A percentile compares a stretch with the other conserved stretches of the same genome.
These are phyloP conservation scores for Quercus ilex DNA, from an alignment of 306 rosid species.

Conservation along the genomic window DNA sequence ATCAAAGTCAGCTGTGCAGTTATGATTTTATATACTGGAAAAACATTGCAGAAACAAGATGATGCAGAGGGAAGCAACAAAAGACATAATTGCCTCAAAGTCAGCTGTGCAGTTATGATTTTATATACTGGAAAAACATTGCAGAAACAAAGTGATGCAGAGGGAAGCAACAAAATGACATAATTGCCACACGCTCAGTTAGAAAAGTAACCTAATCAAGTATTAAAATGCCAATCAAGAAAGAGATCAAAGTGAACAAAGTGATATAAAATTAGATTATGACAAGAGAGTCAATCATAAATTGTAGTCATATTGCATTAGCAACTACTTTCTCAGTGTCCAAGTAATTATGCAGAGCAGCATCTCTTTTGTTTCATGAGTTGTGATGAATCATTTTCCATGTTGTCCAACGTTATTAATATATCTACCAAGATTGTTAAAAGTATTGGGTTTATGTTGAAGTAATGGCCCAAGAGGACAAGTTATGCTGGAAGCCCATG, in stretches of 20 bases:
- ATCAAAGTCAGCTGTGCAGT: slow-evolving; percentile 8
- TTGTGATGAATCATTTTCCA: too few relatives aligned
- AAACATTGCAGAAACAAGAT: neutral
- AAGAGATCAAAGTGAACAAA: neutral
- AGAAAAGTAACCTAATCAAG: neutral
- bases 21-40: slow-evolving; percentile 5
- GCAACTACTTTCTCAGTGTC: too few relatives aligned
- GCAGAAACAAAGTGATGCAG: neutral
- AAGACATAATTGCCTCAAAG: neutral
- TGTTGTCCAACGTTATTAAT: too few relatives aligned
- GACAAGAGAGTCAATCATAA: too few relatives aligned
- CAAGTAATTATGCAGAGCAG: too few relatives aligned
- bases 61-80: neutral
- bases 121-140: neutral
- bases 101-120: slow-evolving; percentile 3
- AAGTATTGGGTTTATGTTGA: too few relatives aligned
- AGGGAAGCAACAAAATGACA: neutral
- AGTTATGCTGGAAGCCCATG: too few relatives aligned
- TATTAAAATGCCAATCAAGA: neutral
- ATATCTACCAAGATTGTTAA: too few relatives aligned
- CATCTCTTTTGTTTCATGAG: too few relatives aligned
- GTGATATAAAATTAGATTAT: neutral
- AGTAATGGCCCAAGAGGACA: too few relatives aligned
- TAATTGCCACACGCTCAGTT: neutral
- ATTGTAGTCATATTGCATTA: too few relatives aligned